phyloP scores from a whole-genome alignment of 768 basidiomycete species.

The Russula griseocarnosa region DNA sequence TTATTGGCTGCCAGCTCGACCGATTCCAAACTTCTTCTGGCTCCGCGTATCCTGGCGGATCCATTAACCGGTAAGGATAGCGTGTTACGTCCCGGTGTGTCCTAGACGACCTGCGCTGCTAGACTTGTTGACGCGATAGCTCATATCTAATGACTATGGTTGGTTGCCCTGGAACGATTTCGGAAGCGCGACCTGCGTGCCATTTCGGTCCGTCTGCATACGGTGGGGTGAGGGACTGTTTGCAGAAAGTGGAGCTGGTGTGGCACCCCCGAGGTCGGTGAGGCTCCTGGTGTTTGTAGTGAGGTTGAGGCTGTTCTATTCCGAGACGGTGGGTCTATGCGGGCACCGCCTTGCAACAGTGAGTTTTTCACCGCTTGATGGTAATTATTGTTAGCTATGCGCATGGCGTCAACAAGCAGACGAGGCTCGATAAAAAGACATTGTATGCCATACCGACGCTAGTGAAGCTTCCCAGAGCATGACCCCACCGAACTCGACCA shows the following conservation, averaged over 20 bases:
- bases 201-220: background rate
- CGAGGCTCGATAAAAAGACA: background rate
- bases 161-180: background rate
- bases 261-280: background rate
- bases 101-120: background rate
- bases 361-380: background rate
- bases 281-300: background rate
- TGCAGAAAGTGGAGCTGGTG: too few relatives aligned
- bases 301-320: background rate
- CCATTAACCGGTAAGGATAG: background rate
- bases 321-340: background rate
- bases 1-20: background rate
- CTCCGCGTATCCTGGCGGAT: background rate
- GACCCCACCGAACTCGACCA: slow-evolving; percentile 34
- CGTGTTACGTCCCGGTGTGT: background rate
- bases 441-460: slow-evolving; percentile 38
- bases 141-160: background rate
- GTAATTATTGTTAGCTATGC: background rate
- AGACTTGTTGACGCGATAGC: background rate
- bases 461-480: slow-evolving; percentile 51
- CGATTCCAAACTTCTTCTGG: background rate
- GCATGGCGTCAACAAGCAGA: background rate
- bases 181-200: background rate
- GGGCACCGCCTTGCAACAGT: background rate
- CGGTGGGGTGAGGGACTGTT: background rate